Base-by-base conservation (phyloP, 441 rosid genomes). In the Corymbia citriodora region DNA sequence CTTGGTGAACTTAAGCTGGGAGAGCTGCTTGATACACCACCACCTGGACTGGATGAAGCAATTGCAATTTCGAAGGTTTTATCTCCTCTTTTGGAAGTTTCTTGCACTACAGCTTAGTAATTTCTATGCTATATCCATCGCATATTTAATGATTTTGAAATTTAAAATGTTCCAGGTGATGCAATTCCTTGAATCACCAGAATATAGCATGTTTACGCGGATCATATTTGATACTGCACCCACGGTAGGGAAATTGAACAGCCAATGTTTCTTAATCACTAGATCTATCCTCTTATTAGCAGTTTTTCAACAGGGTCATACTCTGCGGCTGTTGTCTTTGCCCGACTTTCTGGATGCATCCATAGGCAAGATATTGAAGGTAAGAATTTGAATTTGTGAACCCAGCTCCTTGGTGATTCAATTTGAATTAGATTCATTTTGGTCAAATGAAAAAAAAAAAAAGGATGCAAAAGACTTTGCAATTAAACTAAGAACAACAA, bases 181-280 rank as follows among this genome's bases (percentile, higher is more conserved):
- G 87, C 99, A 98, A 92, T 97, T 98, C 92, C 97, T 98, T 88
- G 99, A 98, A 89, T 96, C 99, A 36, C 96, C 92, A 27, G 97
- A 98, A 93, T 98, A 98, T 93, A 94, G 91, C 89, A 96, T 95
- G 97, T 98, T 98, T 91, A 97, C 99, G 59, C 95, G 99, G 91
- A 97, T 98, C 40, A 96, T 98, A 88, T 98, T 97, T 92, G 99
- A 97, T 92, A 98, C 99, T 88, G 99, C 99, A 92, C 99, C 99
- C 49, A 98, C 99, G 90, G 99, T 98, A 92, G 96, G 98, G 45
- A 89, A 63, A 90, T 90, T 59, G 25, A 29, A 79, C 89, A 61
- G 86, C 74, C 33, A 48, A 79, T 87, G 55, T 91, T 48, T 90
- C 49, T 91, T 90, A 49, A 45, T 65, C 54, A 88, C 90, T 89